Percentiles rank a stretch among this genome's conserved stretches.
Conservation (phyloP, 2,329 filamentous ascomycete genomes). For the Xylariaceae sp. region DNA sequence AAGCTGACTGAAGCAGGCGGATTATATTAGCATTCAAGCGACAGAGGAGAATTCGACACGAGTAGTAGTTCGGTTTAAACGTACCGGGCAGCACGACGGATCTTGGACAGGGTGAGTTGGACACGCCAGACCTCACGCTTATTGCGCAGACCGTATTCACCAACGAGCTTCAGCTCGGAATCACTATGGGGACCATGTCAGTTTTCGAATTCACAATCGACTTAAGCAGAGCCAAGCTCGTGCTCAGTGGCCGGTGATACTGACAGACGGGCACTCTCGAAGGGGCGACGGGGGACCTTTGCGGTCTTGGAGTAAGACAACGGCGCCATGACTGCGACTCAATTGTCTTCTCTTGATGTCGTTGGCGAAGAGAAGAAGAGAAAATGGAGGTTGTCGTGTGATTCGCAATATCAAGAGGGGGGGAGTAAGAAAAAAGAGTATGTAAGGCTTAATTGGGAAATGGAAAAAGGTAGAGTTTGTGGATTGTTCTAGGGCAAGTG, state of each 20-base stretch:
- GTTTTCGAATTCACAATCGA: slow-evolving; percentile 75
- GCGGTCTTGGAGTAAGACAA: slow-evolving; percentile 98
- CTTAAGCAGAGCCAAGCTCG: slow-evolving; percentile 97
- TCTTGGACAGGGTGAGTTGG: slow-evolving; percentile 99
- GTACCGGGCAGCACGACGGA: slow-evolving; percentile 99
- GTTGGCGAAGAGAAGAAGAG: slow-evolving; percentile 18
- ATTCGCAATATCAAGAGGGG: slow-evolving; percentile 22
- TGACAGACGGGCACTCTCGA: slow-evolving; percentile 99
- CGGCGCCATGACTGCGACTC: slow-evolving; percentile 46
- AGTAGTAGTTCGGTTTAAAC: no score
- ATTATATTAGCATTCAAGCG: neutral
- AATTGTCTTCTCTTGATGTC: slow-evolving; percentile 45
- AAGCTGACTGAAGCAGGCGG: slow-evolving; percentile 73
- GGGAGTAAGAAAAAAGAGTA: slow-evolving; percentile 20
- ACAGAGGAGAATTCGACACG: neutral
- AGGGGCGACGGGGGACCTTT: slow-evolving; percentile 96
- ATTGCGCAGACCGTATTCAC: slow-evolving; percentile 99
- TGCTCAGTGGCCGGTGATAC: slow-evolving; percentile 95
- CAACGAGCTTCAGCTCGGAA: slow-evolving; percentile 98
- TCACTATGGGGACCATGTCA: slow-evolving; percentile 75
- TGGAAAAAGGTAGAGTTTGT: slow-evolving; percentile 29
- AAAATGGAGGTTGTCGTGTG: slow-evolving; percentile 24
- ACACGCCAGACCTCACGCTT: slow-evolving; percentile 99
- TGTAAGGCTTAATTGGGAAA: slow-evolving; percentile 2
- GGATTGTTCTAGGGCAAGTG: slow-evolving; percentile 36